Evolutionary conservation across 2,329 filamentous ascomycete genomes (phyloP).

Genomic region (Dactylellina sp.): DNA sequence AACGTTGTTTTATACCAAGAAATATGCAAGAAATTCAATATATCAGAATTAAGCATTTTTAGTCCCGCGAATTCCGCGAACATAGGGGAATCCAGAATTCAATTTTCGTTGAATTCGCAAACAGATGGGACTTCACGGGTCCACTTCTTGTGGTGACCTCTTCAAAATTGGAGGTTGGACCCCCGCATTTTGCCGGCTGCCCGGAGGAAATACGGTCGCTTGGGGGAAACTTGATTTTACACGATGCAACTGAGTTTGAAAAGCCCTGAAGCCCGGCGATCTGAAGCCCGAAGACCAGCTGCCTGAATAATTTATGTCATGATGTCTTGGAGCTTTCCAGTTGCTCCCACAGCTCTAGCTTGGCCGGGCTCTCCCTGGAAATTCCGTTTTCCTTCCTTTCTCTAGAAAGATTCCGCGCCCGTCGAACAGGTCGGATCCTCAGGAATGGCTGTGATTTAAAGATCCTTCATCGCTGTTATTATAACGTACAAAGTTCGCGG

Average conservation of each 20-base stretch:
- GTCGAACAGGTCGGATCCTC: constrained; percentile 30
- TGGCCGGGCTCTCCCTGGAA: constrained; percentile 32
- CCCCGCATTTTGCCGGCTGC: constrained; percentile 55
- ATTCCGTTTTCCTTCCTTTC: constrained; percentile 9
- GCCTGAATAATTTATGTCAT: constrained; percentile 50
- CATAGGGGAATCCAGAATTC: constrained; percentile 35
- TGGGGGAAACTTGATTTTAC: constrained; percentile 53
- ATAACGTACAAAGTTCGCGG: constrained; percentile 38
- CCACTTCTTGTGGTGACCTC: constrained; percentile 17
- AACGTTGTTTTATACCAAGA: constrained; percentile 28
- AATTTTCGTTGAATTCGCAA: constrained; percentile 25
- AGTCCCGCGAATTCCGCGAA: constrained; percentile 26
- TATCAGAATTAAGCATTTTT: constrained; percentile 40
- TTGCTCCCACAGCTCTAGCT: constrained; percentile 50
- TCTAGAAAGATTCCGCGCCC: constrained; percentile 23
- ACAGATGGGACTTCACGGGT: constrained; percentile 32
- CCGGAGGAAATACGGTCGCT: constrained; percentile 34
- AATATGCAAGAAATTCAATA: constrained; percentile 40
- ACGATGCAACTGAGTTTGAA: constrained; percentile 13
- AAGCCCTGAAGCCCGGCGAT: constrained; percentile 32
- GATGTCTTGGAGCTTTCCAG: constrained; percentile 42
- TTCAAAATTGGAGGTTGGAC: constrained; percentile 31
- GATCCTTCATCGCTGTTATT: constrained; percentile 41
- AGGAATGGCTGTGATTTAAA: constrained; percentile 24
- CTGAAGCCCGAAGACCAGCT: constrained; percentile 31